Evolutionary conservation across 2,329 filamentous ascomycete species (phyloP).

Genomic region (Aspergillus fijiensis): DNA sequence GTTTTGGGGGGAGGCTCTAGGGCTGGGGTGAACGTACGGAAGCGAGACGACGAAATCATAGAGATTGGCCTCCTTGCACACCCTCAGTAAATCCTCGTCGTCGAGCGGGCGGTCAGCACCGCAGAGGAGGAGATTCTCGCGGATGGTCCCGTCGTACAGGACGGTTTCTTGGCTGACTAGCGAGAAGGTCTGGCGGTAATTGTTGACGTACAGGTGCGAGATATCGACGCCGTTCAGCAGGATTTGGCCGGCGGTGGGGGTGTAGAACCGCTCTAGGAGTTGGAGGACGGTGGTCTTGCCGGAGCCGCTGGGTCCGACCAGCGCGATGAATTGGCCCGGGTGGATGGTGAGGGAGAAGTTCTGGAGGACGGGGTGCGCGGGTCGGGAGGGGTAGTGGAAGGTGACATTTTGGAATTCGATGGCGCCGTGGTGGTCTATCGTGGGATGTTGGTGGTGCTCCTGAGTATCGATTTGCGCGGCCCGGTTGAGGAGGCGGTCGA

Average conservation of each 20-base stretch:
- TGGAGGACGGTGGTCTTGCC: slow-evolving; percentile 67
- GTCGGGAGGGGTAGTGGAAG: slow-evolving; percentile 28
- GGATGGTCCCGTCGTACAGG: slow-evolving; percentile 41
- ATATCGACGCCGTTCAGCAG: slow-evolving; percentile 64
- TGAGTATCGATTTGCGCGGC: background rate
- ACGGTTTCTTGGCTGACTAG: slow-evolving; percentile 23
- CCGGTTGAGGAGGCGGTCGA: background rate
- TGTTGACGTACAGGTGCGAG: slow-evolving; percentile 52
- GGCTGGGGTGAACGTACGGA: background rate
- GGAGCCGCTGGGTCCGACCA: slow-evolving; percentile 56
- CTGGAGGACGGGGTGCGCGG: slow-evolving; percentile 12
- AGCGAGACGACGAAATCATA: background rate
- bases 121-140: background rate
- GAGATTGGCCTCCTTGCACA: background rate
- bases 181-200: background rate
- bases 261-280: slow-evolving; percentile 64
- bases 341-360: slow-evolving; percentile 30
- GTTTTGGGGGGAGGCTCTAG: background rate
- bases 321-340: slow-evolving; percentile 52
- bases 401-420: slow-evolving; percentile 45
- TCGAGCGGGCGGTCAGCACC: background rate
- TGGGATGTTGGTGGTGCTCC: background rate
- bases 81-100: background rate
- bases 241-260: slow-evolving; percentile 61
- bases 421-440: slow-evolving; percentile 17